Evolutionary conservation across 169 alveolate genomes (phyloP), one percentile per base, ranked within the genome.

Genomic region (Cryptosporidium muris): DNA sequence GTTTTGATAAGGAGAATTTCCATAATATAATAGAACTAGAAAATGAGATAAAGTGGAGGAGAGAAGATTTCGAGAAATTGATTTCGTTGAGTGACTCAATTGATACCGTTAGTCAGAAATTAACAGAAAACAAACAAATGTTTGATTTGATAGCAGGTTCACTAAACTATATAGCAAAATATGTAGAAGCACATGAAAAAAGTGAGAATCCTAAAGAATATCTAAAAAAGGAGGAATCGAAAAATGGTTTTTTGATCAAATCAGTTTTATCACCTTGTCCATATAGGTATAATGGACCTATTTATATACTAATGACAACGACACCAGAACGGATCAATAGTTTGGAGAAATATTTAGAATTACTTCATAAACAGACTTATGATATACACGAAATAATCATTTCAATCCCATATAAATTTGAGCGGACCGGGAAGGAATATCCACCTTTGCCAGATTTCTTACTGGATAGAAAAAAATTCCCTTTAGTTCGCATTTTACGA

Each of bases 341-440:
- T 49, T 56, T 81, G 80, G 74, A 52, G 36, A 63, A 14, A 12
- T 65, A 65, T 65, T 38, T 64, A 47, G 74, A 64, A n/a, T 47
- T 54, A 40, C 8, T 81, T 7, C 74, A 63, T 25, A 63, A 48
- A 65, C 89, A 81, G 62, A 81, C 89, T 45, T 81, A 81, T 37
- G 82, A 80, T 7, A 81, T 81, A 42, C 47, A 63, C 14, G 89
- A 49, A 51, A 40, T 81, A 2, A 65, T 81, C 36, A 49, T 81
- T n/a, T 63, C 89, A 12, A 25, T 81, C 8, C 89, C 89, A 48
- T 81, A 63, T 47, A 25, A 38, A 58, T 64, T 64, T 51, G 74
- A 64, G 40, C 54, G 89, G 36, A 81, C 89, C 16, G 89, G 89
- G 47, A 48, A 81, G 38, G 82, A 65, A 34, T 81, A 81, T 43